phyloP scores from a whole-genome alignment of 2,329 filamentous ascomycete species.

The Claviceps maximensis region DNA sequence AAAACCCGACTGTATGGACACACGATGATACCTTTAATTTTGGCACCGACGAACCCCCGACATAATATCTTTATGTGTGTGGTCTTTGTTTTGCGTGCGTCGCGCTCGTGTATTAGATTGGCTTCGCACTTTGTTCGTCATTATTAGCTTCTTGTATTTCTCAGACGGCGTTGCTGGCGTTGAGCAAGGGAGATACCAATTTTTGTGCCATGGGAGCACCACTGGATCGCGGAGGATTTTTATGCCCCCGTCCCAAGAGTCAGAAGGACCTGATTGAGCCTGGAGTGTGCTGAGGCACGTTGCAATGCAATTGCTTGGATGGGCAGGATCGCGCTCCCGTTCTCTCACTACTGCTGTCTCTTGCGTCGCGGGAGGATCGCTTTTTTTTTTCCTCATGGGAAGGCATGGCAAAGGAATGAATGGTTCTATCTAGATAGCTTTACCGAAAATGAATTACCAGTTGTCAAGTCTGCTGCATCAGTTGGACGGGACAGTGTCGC shows the following conservation, averaged over 20 bases:
- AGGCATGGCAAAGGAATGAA: not conserved
- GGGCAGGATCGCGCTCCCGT: not conserved
- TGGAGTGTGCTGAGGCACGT: not conserved
- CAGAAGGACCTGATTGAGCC: conserved; percentile 10
- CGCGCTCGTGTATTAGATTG: conserved; percentile 21
- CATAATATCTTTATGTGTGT: conserved; percentile 1
- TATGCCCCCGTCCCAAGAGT: not conserved
- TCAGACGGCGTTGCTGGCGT: conserved; percentile 18
- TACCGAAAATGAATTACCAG: not conserved
- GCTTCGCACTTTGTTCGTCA: conserved; percentile 20
- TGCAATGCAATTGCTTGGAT: not conserved
- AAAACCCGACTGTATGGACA: conserved; percentile 5
- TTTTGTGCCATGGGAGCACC: conserved; percentile 14
- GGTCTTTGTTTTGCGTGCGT: not conserved
- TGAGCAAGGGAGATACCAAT: conserved; percentile 22
- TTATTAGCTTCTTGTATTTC: conserved; percentile 15
- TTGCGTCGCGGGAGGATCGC: not conserved
- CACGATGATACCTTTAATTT: not conserved
- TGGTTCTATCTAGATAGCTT: conserved; percentile 4
- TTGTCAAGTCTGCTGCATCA: not conserved
- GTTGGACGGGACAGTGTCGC: not conserved
- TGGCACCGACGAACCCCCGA: not conserved
- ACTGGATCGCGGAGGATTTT: conserved; percentile 7
- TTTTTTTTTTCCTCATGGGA: not conserved
- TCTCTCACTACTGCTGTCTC: not conserved